Percentiles rank a stretch among this genome's conserved stretches.
These are phyloP conservation scores for Gossypium thurberi DNA, from an alignment of 345 rosid species.

Conservation along the genomic window DNA sequence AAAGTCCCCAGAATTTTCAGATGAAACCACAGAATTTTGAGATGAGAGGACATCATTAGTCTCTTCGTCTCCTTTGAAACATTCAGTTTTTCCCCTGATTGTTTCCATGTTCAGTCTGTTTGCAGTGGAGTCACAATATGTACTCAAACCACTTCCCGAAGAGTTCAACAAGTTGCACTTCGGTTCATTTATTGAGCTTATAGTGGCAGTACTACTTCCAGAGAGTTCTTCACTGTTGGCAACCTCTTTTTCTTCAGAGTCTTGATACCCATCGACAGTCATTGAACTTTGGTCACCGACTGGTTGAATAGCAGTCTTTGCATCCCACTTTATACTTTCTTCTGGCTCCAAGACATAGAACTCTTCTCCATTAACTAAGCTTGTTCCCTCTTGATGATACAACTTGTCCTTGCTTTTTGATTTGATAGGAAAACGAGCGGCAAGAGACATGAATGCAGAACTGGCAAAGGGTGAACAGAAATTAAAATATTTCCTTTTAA, in stretches of 20 bases:
- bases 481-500: constrained; percentile 16
- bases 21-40: constrained; percentile 53
- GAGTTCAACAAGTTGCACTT: constrained; percentile 21
- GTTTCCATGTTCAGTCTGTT: constrained; percentile 30
- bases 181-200: constrained; percentile 33
- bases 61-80: constrained; percentile 17
- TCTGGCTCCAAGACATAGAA: constrained; percentile 42
- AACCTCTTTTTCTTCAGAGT: constrained; percentile 43
- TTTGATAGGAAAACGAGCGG: constrained; percentile 54
- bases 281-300: constrained; percentile 40
- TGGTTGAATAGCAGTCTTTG: constrained; percentile 28
- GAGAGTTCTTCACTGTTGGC: constrained; percentile 39
- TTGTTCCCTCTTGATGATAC: constrained; percentile 32
- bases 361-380: constrained; percentile 34
- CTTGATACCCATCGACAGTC: constrained; percentile 27
- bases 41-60: constrained; percentile 30
- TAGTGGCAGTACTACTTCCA: constrained; percentile 30
- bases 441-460: constrained; percentile 92
- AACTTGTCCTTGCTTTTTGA: constrained; percentile 18
- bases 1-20: constrained; percentile 35
- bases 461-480: constrained; percentile 34
- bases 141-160: constrained; percentile 20
- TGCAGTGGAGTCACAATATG: constrained; percentile 18
- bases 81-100: constrained; percentile 8
- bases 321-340: constrained; percentile 36